These are phyloP conservation scores for Debaryomyces udenii DNA, from an alignment of 1,139 yeast genomes.

Conservation along the genomic window DNA sequence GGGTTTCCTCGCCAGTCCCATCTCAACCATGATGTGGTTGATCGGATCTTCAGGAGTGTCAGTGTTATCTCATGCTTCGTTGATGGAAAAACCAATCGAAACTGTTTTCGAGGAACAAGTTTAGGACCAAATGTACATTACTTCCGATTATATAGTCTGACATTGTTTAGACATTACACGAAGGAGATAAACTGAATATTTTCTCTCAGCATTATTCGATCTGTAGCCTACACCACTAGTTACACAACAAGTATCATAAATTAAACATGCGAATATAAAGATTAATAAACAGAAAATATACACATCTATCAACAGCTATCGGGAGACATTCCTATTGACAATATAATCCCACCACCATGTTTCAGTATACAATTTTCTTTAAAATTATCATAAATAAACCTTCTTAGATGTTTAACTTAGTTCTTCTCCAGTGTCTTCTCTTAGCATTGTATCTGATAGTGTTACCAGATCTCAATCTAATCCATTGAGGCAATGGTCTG, in stretches of 20 bases:
- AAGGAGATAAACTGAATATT: background rate
- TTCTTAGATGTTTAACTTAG: slow-evolving; percentile 94
- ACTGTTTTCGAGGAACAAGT: slow-evolving; percentile 92
- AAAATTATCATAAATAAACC: slow-evolving; percentile 12
- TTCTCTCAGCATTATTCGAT: too few species aligned
- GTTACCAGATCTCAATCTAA: slow-evolving; percentile 98
- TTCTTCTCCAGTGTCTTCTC: slow-evolving; percentile 99
- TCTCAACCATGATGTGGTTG: slow-evolving; percentile 93
- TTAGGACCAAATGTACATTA: slow-evolving; percentile 17
- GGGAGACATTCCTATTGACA: background rate
- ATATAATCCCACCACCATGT: background rate
- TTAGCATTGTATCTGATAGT: slow-evolving; percentile 98
- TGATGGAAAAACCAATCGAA: slow-evolving; percentile 97
- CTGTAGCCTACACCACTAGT: background rate
- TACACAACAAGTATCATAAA: slow-evolving; percentile 16
- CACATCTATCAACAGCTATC: background rate
- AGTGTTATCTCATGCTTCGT: slow-evolving; percentile 87
- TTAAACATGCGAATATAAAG: slow-evolving; percentile 25
- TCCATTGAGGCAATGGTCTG: slow-evolving; percentile 99
- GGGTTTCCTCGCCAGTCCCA: slow-evolving; percentile 91
- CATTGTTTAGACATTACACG: too few species aligned
- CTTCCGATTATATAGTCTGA: too few species aligned
- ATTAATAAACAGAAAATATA: slow-evolving; percentile 10
- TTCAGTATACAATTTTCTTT: slow-evolving; percentile 5
- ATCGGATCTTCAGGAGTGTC: slow-evolving; percentile 91